Base-by-base conservation (phyloP, 225 moss, liverwort and hornwort genomes). In the Antitrichia curtipendula region DNA sequence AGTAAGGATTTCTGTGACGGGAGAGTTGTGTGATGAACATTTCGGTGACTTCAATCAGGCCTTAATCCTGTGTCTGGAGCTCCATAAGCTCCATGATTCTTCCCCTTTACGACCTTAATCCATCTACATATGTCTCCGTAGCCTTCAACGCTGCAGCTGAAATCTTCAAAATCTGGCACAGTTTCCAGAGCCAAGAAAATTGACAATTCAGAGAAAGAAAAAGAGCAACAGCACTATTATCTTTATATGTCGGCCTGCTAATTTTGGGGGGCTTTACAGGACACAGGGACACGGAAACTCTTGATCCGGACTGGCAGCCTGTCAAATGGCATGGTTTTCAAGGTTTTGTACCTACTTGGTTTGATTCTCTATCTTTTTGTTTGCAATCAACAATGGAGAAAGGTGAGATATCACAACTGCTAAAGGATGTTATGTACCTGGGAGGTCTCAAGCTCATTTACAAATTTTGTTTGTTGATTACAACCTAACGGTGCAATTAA, bases 1-100 rank as follows among this genome's bases (percentile, higher is more conserved):
- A 85, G 54, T 63, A 56, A 76, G 82, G 45, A 80, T 81, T 90
- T 90, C 78, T 52, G 88, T 90, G 90, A 90, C 90, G 89, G 92
- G 90, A 92, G 62, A 84, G 84, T 88, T 81, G 88, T 85, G 91
- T 90, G 92, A 92, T 90, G 92, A 92, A 92, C 90, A 92, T 82
- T 61, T 65, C 66, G 78, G 65, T 82, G 85, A 71, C 28, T 83
- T 65, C 28, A 40, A 45, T 43, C 69, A 57, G 73, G 47, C 88
- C 80, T 84, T 83, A 63, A 36, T 58, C 83, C 83, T 80, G 71
- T 63, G 52, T 60, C 79, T 83, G 75, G 82, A 83, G 90, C 81
- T 87, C 65, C 83, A 80, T 41, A 36, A 56, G 75, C 82, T 75
- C 75, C 50, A 20, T 34, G 40, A 60, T 41, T 84, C 77, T 24